Conservation (phyloP, 345 rosid species). For the Citrus reticulata region DNA sequence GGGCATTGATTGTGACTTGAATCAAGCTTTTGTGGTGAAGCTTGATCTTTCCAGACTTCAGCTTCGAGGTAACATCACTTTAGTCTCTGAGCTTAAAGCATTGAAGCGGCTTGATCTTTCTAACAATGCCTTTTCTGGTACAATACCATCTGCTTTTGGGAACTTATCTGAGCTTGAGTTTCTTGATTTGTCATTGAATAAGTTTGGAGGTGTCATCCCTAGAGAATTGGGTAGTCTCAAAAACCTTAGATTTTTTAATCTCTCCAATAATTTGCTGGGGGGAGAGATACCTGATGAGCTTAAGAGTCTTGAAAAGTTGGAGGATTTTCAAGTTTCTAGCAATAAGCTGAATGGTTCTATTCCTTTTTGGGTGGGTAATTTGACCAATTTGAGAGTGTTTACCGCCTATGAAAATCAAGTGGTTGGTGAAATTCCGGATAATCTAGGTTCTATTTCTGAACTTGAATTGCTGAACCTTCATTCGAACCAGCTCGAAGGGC, state of each 20-base stretch:
- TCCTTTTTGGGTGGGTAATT: constrained; percentile 70
- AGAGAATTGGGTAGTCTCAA: constrained; percentile 52
- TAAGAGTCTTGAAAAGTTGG: constrained; percentile 49
- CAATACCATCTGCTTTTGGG: constrained; percentile 62
- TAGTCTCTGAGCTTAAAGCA: constrained; percentile 65
- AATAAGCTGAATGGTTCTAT: constrained; percentile 70
- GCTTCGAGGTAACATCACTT: constrained; percentile 71
- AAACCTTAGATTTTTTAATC: constrained; percentile 50
- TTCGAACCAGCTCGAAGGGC: constrained; percentile 77
- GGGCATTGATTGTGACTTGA: constrained; percentile 61
- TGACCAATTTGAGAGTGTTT: constrained; percentile 53
- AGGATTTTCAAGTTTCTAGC: constrained; percentile 65
- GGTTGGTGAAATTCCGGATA: constrained; percentile 61
- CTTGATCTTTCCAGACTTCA: constrained; percentile 76
- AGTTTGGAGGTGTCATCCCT: constrained; percentile 67
- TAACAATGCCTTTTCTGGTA: constrained; percentile 64
- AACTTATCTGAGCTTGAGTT: constrained; percentile 61
- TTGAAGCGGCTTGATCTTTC: constrained; percentile 65
- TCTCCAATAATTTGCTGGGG: constrained; percentile 62
- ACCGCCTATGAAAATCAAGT: constrained; percentile 65
- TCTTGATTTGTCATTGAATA: constrained; percentile 74
- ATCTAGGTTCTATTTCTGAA: constrained; percentile 64
- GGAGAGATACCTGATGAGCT: constrained; percentile 70
- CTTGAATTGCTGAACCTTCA: constrained; percentile 80
- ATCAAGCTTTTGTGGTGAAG: constrained; percentile 61